These are phyloP conservation scores for Talaromyces albobiverticillius DNA, from an alignment of 2,329 filamentous ascomycete species.

Conservation along the genomic window DNA sequence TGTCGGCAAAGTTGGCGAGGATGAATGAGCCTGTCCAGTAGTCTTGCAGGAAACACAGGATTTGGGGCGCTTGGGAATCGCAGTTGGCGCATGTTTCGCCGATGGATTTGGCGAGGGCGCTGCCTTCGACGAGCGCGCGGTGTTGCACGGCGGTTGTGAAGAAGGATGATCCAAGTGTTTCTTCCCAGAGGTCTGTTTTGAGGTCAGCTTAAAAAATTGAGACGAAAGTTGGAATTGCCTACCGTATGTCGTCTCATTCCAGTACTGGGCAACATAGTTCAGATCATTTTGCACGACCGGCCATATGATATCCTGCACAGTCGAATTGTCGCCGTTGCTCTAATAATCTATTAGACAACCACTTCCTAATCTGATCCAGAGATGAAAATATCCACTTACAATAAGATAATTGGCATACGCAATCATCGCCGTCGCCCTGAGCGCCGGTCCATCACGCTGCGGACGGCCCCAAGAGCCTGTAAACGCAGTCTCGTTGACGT, in stretches of 20 bases:
- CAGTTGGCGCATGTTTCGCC: slow-evolving; percentile 62
- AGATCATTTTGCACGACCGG: slow-evolving; percentile 73
- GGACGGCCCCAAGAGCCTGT: slow-evolving; percentile 71
- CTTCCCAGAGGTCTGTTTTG: slow-evolving; percentile 67
- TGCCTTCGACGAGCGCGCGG: slow-evolving; percentile 59
- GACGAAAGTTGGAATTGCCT: background rate
- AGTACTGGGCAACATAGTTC: slow-evolving; percentile 70
- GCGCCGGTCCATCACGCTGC: slow-evolving; percentile 52
- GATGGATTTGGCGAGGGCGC: slow-evolving; percentile 60
- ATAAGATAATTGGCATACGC: slow-evolving; percentile 65
- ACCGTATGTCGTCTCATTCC: slow-evolving; percentile 60
- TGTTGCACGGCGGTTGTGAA: slow-evolving; percentile 71
- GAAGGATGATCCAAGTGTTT: slow-evolving; percentile 71
- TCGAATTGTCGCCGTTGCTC: slow-evolving; percentile 53
- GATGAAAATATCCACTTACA: slow-evolving; percentile 26
- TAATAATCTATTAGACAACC: slow-evolving; percentile 6
- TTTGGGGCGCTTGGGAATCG: slow-evolving; percentile 62
- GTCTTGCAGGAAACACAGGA: slow-evolving; percentile 69
- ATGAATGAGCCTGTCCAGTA: slow-evolving; percentile 71
- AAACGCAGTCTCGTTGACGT: slow-evolving; percentile 60
- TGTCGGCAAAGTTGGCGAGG: slow-evolving; percentile 63
- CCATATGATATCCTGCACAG: slow-evolving; percentile 60
- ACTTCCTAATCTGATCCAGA: background rate
- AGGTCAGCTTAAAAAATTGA: background rate
- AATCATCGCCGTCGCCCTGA: slow-evolving; percentile 33